A percentile compares a stretch with the other conserved stretches of the same genome.
phyloP scores from a whole-genome alignment of 352 stramenopile species.

The Pseudoperonospora humuli region DNA sequence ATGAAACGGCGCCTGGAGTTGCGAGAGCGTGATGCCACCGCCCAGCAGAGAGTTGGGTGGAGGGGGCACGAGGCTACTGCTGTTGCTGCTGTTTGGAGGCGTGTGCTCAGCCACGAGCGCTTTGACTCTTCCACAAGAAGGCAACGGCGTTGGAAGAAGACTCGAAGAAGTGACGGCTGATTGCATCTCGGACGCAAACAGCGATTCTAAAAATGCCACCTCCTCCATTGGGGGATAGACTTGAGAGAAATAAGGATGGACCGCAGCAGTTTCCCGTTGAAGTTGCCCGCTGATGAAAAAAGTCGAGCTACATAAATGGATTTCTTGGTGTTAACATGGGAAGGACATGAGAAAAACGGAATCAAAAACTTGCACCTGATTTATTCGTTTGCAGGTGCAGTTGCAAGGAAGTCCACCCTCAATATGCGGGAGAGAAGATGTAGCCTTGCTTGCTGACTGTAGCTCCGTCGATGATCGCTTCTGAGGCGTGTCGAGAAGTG shows the following conservation, averaged over 20 bases:
- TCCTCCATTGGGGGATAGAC: slow-evolving; percentile 36
- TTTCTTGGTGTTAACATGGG: not conserved
- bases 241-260: slow-evolving; percentile 4
- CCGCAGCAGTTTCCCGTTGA: slow-evolving; percentile 16
- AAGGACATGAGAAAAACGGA: slow-evolving; percentile 6
- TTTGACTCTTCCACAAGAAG: slow-evolving; percentile 19
- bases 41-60: slow-evolving; percentile 29
- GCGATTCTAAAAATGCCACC: slow-evolving; percentile 61
- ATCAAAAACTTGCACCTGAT: slow-evolving; percentile 1
- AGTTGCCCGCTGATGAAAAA: slow-evolving; percentile 15
- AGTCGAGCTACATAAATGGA: not conserved
- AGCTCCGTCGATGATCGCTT: not conserved
- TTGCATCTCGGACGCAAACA: slow-evolving; percentile 46
- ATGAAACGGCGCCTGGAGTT: slow-evolving; percentile 15
- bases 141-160: slow-evolving; percentile 13
- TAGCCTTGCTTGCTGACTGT: not conserved
- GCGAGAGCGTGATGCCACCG: slow-evolving; percentile 17
- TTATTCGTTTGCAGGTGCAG: slow-evolving; percentile 5
- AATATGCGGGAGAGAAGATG: not conserved
- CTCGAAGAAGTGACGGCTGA: slow-evolving; percentile 10
- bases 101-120: slow-evolving; percentile 9
- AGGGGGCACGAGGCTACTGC: slow-evolving; percentile 12
- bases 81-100: slow-evolving; percentile 4
- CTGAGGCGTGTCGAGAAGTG: not conserved
- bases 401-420: not conserved